A percentile compares a stretch with the other conserved stretches of the same genome.
Evolutionary conservation across 106 monocot species (phyloP).

Genomic region (Narthecium ossifragum): DNA sequence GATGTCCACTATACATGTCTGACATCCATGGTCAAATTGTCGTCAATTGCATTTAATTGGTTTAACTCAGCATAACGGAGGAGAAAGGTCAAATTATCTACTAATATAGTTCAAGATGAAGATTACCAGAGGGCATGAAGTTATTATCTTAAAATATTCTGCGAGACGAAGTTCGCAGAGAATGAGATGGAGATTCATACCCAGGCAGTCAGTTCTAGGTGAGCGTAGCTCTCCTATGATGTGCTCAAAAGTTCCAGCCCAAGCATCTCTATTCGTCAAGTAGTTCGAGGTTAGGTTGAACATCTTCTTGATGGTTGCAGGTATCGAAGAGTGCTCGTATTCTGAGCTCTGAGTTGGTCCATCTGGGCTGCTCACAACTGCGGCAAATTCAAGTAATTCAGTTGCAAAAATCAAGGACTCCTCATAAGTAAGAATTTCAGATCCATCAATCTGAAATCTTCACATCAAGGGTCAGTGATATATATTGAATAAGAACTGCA

Average conservation of each 20-base stretch:
- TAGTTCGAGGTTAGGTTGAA: constrained; percentile 59
- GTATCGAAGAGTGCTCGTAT: constrained; percentile 81
- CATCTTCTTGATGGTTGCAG: constrained; percentile 74
- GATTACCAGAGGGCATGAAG: no score
- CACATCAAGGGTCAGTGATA: no score
- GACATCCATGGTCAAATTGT: no score
- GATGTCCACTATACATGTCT: no score
- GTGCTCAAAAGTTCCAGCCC: constrained; percentile 79
- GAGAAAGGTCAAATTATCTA: no score
- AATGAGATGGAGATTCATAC: constrained; percentile 5
- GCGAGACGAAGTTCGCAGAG: no score
- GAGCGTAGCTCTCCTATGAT: constrained; percentile 25
- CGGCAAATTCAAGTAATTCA: not conserved
- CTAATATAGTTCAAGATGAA: no score
- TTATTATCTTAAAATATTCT: no score
- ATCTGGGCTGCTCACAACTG: constrained; percentile 45
- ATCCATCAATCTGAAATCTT: not conserved
- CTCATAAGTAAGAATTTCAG: not conserved
- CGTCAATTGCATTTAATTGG: no score
- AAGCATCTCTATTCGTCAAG: constrained; percentile 63
- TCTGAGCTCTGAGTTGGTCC: constrained; percentile 61
- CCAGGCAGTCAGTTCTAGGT: constrained; percentile 71
- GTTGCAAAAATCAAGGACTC: no score
- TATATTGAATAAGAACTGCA: no score
- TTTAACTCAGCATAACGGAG: no score